phyloP scores from a whole-genome alignment of 306 rosid species.

The Vigna mungo region DNA sequence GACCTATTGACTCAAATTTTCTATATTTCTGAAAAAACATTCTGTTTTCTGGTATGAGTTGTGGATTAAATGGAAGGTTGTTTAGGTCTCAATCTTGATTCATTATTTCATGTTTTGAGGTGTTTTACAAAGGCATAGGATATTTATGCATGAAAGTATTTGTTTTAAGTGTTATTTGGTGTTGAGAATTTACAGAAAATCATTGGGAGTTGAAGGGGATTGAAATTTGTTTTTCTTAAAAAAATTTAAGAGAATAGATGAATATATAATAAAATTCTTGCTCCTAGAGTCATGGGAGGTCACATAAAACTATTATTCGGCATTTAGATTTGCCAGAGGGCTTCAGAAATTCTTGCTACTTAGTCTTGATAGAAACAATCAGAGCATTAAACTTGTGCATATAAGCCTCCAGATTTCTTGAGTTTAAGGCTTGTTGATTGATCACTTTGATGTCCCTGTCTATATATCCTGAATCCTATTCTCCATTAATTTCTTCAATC shows the following conservation, averaged over 20 bases:
- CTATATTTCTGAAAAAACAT: conserved; percentile 14
- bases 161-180: conserved; percentile 26
- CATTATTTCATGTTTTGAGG: conserved; percentile 23
- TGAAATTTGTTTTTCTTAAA: neutral
- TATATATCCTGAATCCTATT: conserved; percentile 24
- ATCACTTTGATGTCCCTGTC: conserved; percentile 10
- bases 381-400: neutral
- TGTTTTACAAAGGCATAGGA: conserved; percentile 20
- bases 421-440: conserved; percentile 2
- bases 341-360: conserved; percentile 1
- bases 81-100: conserved; percentile 31
- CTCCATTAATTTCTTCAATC: conserved; percentile 31
- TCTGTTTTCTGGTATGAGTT: conserved; percentile 23
- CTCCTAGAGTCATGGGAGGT: too few relatives aligned
- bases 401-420: conserved; percentile 23
- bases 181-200: conserved; percentile 18
- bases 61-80: conserved; percentile 26
- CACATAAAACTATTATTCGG: too few relatives aligned
- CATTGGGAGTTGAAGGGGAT: conserved; percentile 23
- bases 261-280: neutral
- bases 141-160: conserved; percentile 34
- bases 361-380: conserved; percentile 1
- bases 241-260: neutral
- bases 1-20: conserved; percentile 35
- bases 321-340: conserved; percentile 14